Base-by-base conservation (phyloP, 2,329 filamentous ascomycete genomes). In the Neopestalotiopsis clavispora region DNA sequence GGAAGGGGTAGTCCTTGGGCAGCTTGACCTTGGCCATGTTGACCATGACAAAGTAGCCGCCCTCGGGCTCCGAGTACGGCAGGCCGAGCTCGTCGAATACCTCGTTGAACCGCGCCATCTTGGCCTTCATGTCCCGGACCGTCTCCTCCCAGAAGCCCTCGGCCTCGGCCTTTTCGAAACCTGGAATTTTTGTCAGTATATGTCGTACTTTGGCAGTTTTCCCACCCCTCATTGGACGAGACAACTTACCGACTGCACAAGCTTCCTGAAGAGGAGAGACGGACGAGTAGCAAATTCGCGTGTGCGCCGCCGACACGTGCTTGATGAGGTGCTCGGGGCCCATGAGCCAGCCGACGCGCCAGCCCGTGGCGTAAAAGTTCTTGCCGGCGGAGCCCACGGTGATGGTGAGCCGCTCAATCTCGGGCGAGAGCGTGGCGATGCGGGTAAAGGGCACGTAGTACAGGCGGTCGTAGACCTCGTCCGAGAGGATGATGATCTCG, bases 341-440 rank as follows among this genome's bases (percentile, higher is more conserved):
- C 77, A 98, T 96, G 49, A 99, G 85, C 90, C 95, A 99, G 67
- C 96, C 89, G 4, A 98, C 95, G 69, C 96, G 91, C 96, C 96
- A 99, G 62, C 96, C 96, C 0, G 96, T 99, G 68, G 94, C 94
- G 78, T 98, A 98, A 82, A 99, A 99, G 85, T 96, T 97, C 87
- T 99, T 99, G 75, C 96, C 96, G 1, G 94, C 96, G 0, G 94
- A 97, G 23, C 96, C 96, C 38, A 99, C 96, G 0, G 96, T 98
- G 63, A 99, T 82, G 4, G 96, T 98, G 73, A 97, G 87, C 69
- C 89, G 89, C 74, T 94, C 94, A 65, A 98, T 90, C 79, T 98
- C 94, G 0, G 95, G 94, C 0, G 94, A 97, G 20, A 99, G 84
- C 0, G 94, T 98, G 30, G 94, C 94, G 67, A 98, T 92, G 74